These are phyloP conservation scores for Lactarius vividus DNA, from an alignment of 768 basidiomycete genomes.

Conservation along the genomic window DNA sequence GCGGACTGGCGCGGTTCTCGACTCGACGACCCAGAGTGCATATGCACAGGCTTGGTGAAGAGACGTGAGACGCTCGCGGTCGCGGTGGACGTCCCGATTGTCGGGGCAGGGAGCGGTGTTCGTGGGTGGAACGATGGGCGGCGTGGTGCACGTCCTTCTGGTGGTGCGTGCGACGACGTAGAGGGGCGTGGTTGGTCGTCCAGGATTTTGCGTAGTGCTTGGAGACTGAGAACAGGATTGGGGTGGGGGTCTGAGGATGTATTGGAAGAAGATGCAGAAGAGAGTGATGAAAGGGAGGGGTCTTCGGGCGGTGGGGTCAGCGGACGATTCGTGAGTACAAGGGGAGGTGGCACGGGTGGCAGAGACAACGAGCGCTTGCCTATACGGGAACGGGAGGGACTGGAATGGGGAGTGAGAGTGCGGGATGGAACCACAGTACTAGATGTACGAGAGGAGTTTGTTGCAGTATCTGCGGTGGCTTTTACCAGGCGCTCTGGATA, in stretches of 20 bases:
- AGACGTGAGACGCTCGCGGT: constrained; percentile 79
- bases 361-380: constrained; percentile 24
- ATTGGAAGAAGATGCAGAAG: constrained; percentile 44
- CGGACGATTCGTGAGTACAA: constrained; percentile 37
- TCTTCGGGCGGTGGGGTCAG: constrained; percentile 63
- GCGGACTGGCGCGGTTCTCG: constrained; percentile 57
- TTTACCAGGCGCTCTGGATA: constrained; percentile 5
- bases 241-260: constrained; percentile 54
- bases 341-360: constrained; percentile 25
- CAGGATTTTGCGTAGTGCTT: constrained; percentile 68
- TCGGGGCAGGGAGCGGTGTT: constrained; percentile 49
- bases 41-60: constrained; percentile 58
- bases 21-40: constrained; percentile 60
- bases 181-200: constrained; percentile 46
- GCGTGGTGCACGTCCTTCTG: constrained; percentile 37
- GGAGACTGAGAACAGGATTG: constrained; percentile 60
- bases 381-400: constrained; percentile 25
- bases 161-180: constrained; percentile 28
- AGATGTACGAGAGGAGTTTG: constrained; percentile 8
- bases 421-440: constrained; percentile 8
- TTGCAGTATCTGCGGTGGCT: constrained; percentile 1
- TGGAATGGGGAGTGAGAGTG: constrained; percentile 6
- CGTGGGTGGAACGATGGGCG: constrained; percentile 41
- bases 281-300: constrained; percentile 35
- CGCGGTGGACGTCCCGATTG: constrained; percentile 63